phyloP scores from a whole-genome alignment of 768 basidiomycete genomes.

The Russula brevipes region DNA sequence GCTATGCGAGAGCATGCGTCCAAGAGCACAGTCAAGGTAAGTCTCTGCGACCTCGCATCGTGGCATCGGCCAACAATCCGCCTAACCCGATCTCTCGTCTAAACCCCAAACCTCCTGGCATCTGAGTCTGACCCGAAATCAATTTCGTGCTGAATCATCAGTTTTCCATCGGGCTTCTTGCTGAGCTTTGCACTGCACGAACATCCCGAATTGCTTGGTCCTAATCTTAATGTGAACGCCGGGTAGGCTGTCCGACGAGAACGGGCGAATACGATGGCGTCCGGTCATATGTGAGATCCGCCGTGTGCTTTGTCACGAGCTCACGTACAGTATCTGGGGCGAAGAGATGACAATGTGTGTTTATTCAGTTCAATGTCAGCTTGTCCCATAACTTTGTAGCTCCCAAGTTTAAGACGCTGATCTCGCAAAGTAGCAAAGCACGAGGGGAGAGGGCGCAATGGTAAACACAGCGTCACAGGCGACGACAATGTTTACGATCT shows the following conservation, averaged over 20 bases:
- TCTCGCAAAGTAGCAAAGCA: conserved; percentile 69
- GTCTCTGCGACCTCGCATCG: conserved; percentile 6
- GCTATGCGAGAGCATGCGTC: conserved; percentile 56
- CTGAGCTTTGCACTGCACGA: conserved; percentile 78
- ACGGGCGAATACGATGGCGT: conserved; percentile 73
- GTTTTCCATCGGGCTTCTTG: conserved; percentile 62
- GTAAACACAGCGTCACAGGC: conserved; percentile 50
- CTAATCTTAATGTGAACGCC: conserved; percentile 62
- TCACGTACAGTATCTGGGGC: conserved; percentile 69
- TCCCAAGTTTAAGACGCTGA: conserved; percentile 67
- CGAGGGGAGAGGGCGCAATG: conserved; percentile 47
- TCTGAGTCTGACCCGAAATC: conserved; percentile 69
- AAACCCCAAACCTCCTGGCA: conserved; percentile 50
- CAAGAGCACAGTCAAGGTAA: conserved; percentile 55
- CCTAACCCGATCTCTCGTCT: conserved; percentile 47
- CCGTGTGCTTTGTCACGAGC: conserved; percentile 69
- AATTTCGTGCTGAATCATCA: conserved; percentile 62
- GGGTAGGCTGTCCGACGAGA: conserved; percentile 63
- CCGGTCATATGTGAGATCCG: conserved; percentile 58
- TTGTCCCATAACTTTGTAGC: neutral
- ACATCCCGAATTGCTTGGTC: conserved; percentile 59
- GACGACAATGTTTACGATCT: conserved; percentile 39
- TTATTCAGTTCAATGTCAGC: neutral
- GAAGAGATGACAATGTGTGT: conserved; percentile 71
- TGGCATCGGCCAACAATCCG: no score